These are phyloP conservation scores for Chalciporus pseudorubinellus DNA, from an alignment of 768 basidiomycete species.

Conservation along the genomic window DNA sequence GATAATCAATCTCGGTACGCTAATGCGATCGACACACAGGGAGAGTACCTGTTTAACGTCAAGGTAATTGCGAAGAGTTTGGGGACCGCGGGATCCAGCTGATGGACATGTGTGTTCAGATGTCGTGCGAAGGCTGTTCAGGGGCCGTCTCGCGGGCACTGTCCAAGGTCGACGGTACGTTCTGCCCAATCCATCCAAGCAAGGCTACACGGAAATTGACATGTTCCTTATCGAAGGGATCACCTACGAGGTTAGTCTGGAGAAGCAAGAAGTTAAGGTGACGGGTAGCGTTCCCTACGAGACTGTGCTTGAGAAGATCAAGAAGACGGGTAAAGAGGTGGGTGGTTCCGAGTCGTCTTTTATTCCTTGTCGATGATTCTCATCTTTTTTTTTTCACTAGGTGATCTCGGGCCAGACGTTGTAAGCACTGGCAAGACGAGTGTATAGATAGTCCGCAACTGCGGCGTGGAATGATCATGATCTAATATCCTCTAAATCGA, in stretches of 20 bases:
- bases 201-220: neutral
- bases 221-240: conserved; percentile 7
- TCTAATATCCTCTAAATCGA: too few species aligned
- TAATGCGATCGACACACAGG: conserved; percentile 11
- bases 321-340: conserved; percentile 93
- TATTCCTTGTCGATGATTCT: neutral
- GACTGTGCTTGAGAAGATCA: conserved; percentile 65
- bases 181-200: neutral
- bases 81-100: neutral
- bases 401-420: conserved; percentile 49
- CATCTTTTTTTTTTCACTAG: conserved; percentile 15
- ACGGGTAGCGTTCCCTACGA: conserved; percentile 61
- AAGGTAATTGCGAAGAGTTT: conserved; percentile 47
- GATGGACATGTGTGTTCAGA: conserved; percentile 42
- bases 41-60: conserved; percentile 73
- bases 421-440: neutral
- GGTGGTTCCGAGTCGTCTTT: conserved; percentile 12
- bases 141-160: conserved; percentile 77
- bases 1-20: neutral
- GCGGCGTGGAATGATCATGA: too few species aligned
- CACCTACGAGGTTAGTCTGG: conserved; percentile 60
- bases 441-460: too few species aligned
- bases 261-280: conserved; percentile 72
- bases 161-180: conserved; percentile 50
- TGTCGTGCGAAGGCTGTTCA: conserved; percentile 87